Evolutionary conservation across 371 early-diverging fungal species (phyloP).

Genomic region (Mycotypha africana): DNA sequence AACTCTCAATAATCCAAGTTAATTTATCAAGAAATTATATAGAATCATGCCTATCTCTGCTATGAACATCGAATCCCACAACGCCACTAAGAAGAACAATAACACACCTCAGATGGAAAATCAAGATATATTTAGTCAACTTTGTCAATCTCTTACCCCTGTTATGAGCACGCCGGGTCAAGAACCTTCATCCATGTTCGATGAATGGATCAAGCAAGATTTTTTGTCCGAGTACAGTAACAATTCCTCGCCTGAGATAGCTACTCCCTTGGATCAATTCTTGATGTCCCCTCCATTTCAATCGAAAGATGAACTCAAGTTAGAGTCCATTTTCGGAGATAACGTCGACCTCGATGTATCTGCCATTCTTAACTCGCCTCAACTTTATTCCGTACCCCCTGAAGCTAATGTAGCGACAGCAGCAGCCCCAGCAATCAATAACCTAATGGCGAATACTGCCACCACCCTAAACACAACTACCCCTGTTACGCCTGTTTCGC

Average conservation of each 20-base stretch:
- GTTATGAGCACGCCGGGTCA: conserved; percentile 8
- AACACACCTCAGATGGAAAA: conserved; percentile 6
- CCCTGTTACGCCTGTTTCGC: not conserved
- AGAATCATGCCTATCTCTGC: too few species aligned
- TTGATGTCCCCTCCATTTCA: conserved; percentile 22
- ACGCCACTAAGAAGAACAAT: not conserved
- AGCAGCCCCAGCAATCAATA: too few species aligned
- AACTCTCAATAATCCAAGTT: conserved; percentile 2
- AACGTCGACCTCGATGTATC: conserved; percentile 20
- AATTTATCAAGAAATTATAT: not conserved
- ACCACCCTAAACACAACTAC: conserved; percentile 1
- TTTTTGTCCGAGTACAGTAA: conserved; percentile 17
- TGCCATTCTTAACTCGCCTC: conserved; percentile 18
- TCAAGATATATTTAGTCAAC: conserved; percentile 28
- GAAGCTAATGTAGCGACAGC: not conserved
- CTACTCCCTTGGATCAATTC: conserved; percentile 22
- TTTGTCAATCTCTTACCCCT: conserved; percentile 24
- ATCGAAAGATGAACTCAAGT: conserved; percentile 8
- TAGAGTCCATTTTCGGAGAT: not conserved
- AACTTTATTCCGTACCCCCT: conserved; percentile 1
- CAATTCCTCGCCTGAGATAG: conserved; percentile 22
- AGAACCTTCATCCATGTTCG: conserved; percentile 17
- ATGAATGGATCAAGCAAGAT: conserved; percentile 26
- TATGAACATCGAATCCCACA: too few species aligned
- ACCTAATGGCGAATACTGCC: not conserved